Base-by-base conservation (phyloP, 805 yeast species). In the Ogataea thermomethanolica region DNA sequence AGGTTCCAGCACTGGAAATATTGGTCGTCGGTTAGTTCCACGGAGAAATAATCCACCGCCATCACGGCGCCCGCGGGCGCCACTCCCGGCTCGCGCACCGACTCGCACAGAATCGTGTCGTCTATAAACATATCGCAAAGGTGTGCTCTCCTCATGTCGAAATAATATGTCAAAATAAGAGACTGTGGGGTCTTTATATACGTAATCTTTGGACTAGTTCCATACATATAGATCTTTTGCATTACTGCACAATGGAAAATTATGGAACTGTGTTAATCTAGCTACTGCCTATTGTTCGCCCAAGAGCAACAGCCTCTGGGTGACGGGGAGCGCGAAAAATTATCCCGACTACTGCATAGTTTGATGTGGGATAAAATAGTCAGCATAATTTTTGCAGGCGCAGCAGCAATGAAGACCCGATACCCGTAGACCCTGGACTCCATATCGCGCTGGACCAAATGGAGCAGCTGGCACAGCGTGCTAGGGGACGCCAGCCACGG, bases 1-100 rank as follows among this genome's bases (percentile, higher is more conserved):
- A 67, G 58, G 49, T 61, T 69, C 75, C 71, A 70, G 48, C 70
- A 71, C 46, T 52, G 61, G 53, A 51, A 62, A 21, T 66, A 60
- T 41, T 69, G 65, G 11, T 55, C 48, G 23, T 63, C 65, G 0
- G 62, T 56, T 43, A 69, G 61, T 7, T 55, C 49, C 22, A 56
- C 59, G 21, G 68, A 65, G 45, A 69, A 68, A 45, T 67, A 69
- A 51, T 70, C 77, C 42, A 71, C 66, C 7, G 63, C 62, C 20
- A 38, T 34, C 4, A 63, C 61, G 1, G 57, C 46, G 10, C 44
- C 46, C 4, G 46, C n/a, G 7, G 40, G 35, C 1, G 43, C 33
- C 7, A 49, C 51, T 32, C 59, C 57, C 14, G 42, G 48, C 35
- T 58, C 54, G 8, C 42, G 24, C 2, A 43, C 30, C 3, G 53